Evolutionary conservation across 192 early-diverging fungal genomes (phyloP), one percentile per base, ranked within the genome.

Genomic region (Coemansia pectinata): DNA sequence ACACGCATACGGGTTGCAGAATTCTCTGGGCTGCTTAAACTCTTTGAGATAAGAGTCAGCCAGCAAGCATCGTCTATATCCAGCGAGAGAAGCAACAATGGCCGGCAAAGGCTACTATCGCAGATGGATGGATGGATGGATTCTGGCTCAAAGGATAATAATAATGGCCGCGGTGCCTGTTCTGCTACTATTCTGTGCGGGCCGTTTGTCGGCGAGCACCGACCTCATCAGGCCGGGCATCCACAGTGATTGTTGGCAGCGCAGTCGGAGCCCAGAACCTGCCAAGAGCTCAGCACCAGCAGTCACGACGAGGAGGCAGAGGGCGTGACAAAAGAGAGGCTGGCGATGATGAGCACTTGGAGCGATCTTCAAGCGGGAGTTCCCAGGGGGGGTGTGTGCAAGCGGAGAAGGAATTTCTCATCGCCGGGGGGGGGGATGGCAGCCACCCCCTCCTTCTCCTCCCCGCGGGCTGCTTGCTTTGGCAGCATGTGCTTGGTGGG

Each of bases 381-480:
- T 48, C 52, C 21, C 52, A 53, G 21, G 52, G 52, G 11, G 21
- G 52, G 52, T 3, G 25, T 19, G 52, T 15, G 23, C 52, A 25
- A 53, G 52, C 52, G 52, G 52, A 53, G 52, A 53, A 29, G 25
- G 52, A 53, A 53, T 29, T 53, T 53, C 52, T 29, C 52, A 53
- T 53, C 52, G 25, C 52, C 25, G 25, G 52, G 52, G 52, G 52
- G 52, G 25, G 52, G 23, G 25, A 27, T 23, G 52, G 11, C 52
- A 53, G 23, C 52, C 52, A 53, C 52, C 52, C 52, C 52, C 48
- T 21, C 23, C 23, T 29, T n/a, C 52, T 29, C 52, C 52, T 29
- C 52, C 52, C 52, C 52, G 25, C 52, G 52, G 52, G 52, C 52
- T 53, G 52, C 52, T 29, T 53, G 52, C 25, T 53, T 53, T 53